Percentiles rank a stretch among this genome's conserved stretches.
Conservation (phyloP, 179 eudicot species). For the Beta macrorhiza region DNA sequence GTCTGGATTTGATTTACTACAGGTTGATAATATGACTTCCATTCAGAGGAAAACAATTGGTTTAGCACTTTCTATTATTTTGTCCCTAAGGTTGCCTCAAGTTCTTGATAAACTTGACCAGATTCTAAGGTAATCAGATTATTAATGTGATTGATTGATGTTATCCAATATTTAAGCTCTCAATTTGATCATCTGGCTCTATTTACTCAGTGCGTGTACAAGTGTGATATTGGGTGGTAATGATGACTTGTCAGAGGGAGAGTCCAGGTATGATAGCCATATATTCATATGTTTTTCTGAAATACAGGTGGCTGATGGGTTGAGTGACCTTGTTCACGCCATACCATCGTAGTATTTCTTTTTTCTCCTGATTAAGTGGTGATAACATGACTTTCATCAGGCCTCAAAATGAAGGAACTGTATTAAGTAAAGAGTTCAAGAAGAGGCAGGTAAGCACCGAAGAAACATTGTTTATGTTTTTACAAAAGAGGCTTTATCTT, state of each 20-base stretch:
- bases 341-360: conserved; percentile 14
- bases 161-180: background rate
- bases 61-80: conserved; percentile 80
- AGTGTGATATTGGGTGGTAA: conserved; percentile 82
- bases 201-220: conserved; percentile 66
- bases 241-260: conserved; percentile 82
- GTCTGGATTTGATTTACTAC: conserved; percentile 27
- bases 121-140: conserved; percentile 61
- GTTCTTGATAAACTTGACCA: conserved; percentile 90
- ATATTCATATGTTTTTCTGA: conserved; percentile 6
- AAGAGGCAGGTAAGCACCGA: conserved; percentile 70
- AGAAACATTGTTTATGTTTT: background rate
- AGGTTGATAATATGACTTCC: conserved; percentile 80
- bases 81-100: conserved; percentile 87
- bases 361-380: conserved; percentile 44
- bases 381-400: conserved; percentile 62
- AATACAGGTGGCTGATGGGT: conserved; percentile 15
- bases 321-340: conserved; percentile 15
- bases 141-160: conserved; percentile 12
- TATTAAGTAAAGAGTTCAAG: conserved; percentile 86
- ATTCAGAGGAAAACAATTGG: conserved; percentile 78
- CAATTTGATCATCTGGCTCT: conserved; percentile 20
- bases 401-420: conserved; percentile 50
- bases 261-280: conserved; percentile 63
- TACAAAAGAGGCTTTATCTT: background rate